Evolutionary conservation across 441 rosid genomes (phyloP).

Genomic region (Erodium trifolium): DNA sequence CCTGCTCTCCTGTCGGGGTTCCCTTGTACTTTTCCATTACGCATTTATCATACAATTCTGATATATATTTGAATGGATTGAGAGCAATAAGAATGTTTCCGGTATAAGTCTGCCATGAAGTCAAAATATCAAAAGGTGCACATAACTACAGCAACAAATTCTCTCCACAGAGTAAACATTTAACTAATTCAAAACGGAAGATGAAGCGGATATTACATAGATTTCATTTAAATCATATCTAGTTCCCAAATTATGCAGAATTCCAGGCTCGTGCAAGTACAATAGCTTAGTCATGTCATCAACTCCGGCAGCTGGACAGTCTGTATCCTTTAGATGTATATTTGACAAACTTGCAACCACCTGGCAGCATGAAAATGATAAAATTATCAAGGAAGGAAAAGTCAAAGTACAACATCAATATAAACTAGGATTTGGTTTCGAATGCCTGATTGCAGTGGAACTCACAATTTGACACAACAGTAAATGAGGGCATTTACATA

Average conservation of each 20-base stretch:
- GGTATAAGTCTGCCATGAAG: constrained; percentile 58
- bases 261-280: constrained; percentile 94
- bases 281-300: constrained; percentile 98
- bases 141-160: constrained; percentile 25
- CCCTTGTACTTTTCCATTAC: constrained; percentile 94
- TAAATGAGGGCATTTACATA: not conserved
- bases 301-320: constrained; percentile 92
- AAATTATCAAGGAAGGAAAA: not conserved
- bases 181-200: constrained; percentile 19
- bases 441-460: not conserved
- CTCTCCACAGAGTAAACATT: constrained; percentile 21
- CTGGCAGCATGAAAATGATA: constrained; percentile 25
- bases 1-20: constrained; percentile 68
- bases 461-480: no score
- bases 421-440: not conserved
- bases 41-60: constrained; percentile 66
- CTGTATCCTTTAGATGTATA: constrained; percentile 74
- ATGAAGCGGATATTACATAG: constrained; percentile 42
- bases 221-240: constrained; percentile 94
- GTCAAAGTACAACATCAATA: not conserved
- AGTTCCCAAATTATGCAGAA: constrained; percentile 63
- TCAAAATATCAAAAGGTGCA: constrained; percentile 16
- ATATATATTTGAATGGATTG: constrained; percentile 82
- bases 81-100: constrained; percentile 83
- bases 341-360: constrained; percentile 55